Percentiles rank a stretch among this genome's conserved stretches.
These are phyloP conservation scores for Nemania sp. DNA, from an alignment of 2,329 filamentous ascomycete genomes.

Conservation along the genomic window DNA sequence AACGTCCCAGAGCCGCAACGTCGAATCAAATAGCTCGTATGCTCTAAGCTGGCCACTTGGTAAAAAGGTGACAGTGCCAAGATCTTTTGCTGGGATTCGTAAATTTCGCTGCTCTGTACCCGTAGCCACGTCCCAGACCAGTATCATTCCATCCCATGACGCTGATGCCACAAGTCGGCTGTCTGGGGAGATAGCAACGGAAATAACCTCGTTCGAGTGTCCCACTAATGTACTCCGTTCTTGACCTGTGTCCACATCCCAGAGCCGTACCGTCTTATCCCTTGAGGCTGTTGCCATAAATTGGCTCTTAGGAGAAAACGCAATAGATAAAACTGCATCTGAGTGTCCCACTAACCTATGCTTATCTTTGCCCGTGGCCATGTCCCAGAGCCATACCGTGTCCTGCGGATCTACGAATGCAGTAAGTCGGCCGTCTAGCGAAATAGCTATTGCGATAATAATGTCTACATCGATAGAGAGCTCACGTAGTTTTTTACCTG, in stretches of 20 bases:
- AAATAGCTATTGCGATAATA: not conserved
- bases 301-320: not conserved
- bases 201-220: not conserved
- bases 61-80: not conserved
- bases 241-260: not conserved
- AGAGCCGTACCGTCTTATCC: not conserved
- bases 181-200: not conserved
- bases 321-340: not conserved
- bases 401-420: not conserved
- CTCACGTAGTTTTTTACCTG: not conserved
- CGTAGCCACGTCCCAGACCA: not conserved
- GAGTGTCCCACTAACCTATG: not conserved
- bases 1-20: too few relatives aligned
- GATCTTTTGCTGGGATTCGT: not conserved
- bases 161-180: not conserved
- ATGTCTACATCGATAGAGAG: not conserved
- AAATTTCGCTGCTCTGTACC: not conserved
- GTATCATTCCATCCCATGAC: not conserved
- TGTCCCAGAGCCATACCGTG: not conserved
- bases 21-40: too few relatives aligned
- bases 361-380: not conserved
- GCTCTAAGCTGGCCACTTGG: not conserved
- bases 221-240: not conserved
- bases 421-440: not conserved
- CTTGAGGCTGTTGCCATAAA: not conserved